Base-by-base conservation (phyloP, 352 stramenopile species). In the Pythium brachiatum region DNA sequence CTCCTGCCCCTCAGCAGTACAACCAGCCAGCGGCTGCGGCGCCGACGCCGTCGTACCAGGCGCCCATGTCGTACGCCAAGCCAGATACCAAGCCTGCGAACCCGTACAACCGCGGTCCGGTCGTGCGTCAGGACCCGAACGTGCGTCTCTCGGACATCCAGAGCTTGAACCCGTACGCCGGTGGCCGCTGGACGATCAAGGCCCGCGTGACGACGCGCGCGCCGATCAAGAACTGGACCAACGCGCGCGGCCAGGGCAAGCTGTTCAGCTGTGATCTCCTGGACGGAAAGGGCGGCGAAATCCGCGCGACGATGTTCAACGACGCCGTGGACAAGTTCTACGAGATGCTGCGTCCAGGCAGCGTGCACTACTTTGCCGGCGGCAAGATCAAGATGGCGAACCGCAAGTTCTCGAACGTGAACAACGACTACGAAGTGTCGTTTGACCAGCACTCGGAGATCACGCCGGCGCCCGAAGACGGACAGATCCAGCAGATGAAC, bases 221-320 rank as follows among this genome's bases (percentile, higher is more conserved):
- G 13, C 88, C 94, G 31, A 97, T 99, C 54, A 95, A 97, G 60
- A 94, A 92, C 56, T 99, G 96, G 96, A 96, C 74, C 62, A 99
- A 99, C 72, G 83, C 90, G 27, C 93, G 95, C 52, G 96, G 97
- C 7, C 94, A 98, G 61, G 97, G 98, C 54, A 96, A 94, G 65
- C 86, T 99, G 1, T 99, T 99, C 69, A 97, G 83, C 57, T 79
- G 98, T 32, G 96, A 99, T 62, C 75, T 99, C 29, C 74, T 99
- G 31, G 98, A 99, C 72, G 75, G 83, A 21, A 90, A 91, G 31
- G 96, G 94, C 27, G 92, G 89, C 20, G 97, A 99, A 76, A 99
- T 99, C 59, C 90, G 95, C 47, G 95, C 82, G 50, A 99, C 98
- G 21, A 98, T 99, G 69, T 99, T 99, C 76, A 99, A 99, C 65